A percentile compares a stretch with the other conserved stretches of the same genome.
Conservation (phyloP, 116 monocot genomes). For the Trichopus zeylanicus region DNA sequence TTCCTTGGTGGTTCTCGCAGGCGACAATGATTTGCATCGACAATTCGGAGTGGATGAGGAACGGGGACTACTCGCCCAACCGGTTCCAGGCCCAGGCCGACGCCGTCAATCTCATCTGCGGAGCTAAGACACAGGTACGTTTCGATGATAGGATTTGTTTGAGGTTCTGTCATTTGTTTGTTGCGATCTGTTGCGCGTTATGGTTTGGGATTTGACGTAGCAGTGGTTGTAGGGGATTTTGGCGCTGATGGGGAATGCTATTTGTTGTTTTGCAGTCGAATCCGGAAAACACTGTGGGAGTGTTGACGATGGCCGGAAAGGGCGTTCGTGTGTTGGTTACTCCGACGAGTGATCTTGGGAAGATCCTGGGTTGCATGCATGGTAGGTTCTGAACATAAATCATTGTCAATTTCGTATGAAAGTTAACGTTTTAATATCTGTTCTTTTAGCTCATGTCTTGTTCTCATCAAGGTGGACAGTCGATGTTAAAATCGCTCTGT, state of each 20-base stretch:
- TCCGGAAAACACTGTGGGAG: constrained; percentile 92
- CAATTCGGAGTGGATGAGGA: constrained; percentile 98
- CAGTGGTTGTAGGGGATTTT: constrained; percentile 1
- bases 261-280: constrained; percentile 51
- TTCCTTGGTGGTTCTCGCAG: constrained; percentile 27
- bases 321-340: constrained; percentile 83
- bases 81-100: constrained; percentile 90
- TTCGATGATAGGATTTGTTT: not conserved
- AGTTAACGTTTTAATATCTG: not conserved
- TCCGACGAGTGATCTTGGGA: constrained; percentile 85
- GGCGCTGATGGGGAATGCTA: not conserved
- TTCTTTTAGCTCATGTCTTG: too few species aligned
- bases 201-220: constrained; percentile 1
- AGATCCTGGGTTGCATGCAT: constrained; percentile 91
- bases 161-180: constrained; percentile 2
- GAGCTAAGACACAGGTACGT: constrained; percentile 78
- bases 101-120: constrained; percentile 88
- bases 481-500: too few species aligned
- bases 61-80: constrained; percentile 79
- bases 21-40: constrained; percentile 98
- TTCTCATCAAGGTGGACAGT: too few species aligned
- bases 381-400: constrained; percentile 25
- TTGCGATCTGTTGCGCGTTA: not conserved
- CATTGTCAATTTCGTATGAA: not conserved
- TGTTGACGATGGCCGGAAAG: constrained; percentile 92